Conservation (phyloP, 192 early-diverging fungal genomes). For the Coemansia javaensis region DNA sequence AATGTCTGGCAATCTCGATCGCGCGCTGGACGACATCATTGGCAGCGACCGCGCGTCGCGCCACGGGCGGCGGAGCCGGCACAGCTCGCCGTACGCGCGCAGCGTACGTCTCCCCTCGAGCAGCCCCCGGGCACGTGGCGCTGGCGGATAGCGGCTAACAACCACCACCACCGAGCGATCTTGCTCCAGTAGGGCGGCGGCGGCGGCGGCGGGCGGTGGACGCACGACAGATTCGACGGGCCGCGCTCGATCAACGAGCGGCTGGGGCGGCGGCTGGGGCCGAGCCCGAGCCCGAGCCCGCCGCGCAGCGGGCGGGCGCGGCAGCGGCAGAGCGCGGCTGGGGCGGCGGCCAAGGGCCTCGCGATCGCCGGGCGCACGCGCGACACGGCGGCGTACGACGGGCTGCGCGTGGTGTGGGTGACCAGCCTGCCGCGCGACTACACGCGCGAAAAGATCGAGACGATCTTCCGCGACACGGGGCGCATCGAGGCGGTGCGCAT, state of each 20-base stretch:
- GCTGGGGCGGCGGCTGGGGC: conserved; percentile 9
- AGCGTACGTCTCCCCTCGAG: not conserved
- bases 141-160: too few species aligned
- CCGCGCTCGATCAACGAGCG: conserved; percentile 28
- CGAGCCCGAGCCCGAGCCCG: not conserved
- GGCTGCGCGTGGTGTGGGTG: conserved; percentile 30
- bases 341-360: conserved; percentile 7
- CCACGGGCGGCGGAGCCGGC: not conserved
- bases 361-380: conserved; percentile 22
- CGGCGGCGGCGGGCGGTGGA: not conserved
- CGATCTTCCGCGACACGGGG: conserved; percentile 31
- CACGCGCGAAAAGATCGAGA: conserved; percentile 29
- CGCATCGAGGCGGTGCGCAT: conserved; percentile 37
- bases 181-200: too few species aligned
- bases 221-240: conserved; percentile 3
- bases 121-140: too few species aligned
- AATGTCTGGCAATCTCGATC: conserved; percentile 30
- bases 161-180: too few species aligned
- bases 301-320: not conserved
- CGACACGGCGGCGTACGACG: conserved; percentile 29
- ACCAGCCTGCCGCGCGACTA: conserved; percentile 26
- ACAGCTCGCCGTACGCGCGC: conserved; percentile 7
- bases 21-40: conserved; percentile 46
- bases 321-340: not conserved
- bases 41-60: not conserved